Conservation (phyloP, 2,329 filamentous ascomycete genomes). For the Alternaria atra region DNA sequence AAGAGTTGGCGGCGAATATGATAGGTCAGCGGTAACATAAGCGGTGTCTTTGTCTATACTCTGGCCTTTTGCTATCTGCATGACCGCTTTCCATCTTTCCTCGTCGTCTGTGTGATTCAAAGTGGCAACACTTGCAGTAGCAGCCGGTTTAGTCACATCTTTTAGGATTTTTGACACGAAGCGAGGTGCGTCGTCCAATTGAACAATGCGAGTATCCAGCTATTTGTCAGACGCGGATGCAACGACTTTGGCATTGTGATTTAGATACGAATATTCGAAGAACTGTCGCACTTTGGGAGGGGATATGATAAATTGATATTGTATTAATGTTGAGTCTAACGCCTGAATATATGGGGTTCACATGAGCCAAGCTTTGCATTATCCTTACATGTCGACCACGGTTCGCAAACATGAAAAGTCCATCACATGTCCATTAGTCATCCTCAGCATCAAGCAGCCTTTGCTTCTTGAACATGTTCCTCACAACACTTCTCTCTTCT, state of each 20-base stretch:
- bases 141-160: not conserved
- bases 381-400: not conserved
- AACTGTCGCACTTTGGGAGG: not conserved
- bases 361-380: not conserved
- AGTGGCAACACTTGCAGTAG: not conserved
- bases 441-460: not conserved
- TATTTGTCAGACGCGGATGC: not conserved
- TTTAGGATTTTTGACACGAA: not conserved
- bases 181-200: not conserved
- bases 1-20: not conserved
- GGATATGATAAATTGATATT: not conserved
- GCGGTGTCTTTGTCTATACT: not conserved
- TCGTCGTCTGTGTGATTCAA: not conserved
- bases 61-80: not conserved
- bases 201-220: not conserved
- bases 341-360: not conserved
- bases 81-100: not conserved
- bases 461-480: slow-evolving; percentile 22
- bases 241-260: not conserved
- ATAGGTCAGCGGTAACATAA: not conserved
- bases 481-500: slow-evolving; percentile 4
- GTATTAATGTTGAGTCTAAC: not conserved
- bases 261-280: too few relatives aligned
- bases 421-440: not conserved
- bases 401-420: not conserved